Conservation (phyloP, 805 yeast species). For the Saturnispora quitensis region DNA sequence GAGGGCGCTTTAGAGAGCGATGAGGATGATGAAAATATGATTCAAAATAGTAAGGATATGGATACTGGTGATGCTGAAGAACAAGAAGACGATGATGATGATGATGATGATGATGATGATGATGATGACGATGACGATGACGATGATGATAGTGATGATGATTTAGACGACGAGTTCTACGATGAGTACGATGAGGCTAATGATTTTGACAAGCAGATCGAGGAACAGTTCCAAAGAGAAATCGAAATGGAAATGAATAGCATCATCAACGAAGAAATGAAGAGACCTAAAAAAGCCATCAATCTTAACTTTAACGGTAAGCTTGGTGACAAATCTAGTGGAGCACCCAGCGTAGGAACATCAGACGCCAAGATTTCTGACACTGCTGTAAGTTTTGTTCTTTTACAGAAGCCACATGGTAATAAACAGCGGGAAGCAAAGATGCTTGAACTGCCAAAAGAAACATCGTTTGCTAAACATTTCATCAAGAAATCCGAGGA, state of each 20-base stretch:
- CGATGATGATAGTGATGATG: slow-evolving; percentile 24
- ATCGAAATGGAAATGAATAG: slow-evolving; percentile 49
- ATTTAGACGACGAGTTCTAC: slow-evolving; percentile 16
- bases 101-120: slow-evolving; percentile 12
- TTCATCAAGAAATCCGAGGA: slow-evolving; percentile 43
- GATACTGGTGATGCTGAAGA: too few relatives aligned
- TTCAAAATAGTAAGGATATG: too few relatives aligned
- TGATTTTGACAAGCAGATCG: slow-evolving; percentile 20
- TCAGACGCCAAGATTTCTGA: slow-evolving; percentile 23
- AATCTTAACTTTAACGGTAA: neutral
- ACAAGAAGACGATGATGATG: slow-evolving; percentile 10
- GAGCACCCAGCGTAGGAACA: neutral
- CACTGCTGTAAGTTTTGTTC: slow-evolving; percentile 14
- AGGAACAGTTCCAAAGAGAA: slow-evolving; percentile 21
- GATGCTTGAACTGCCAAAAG: slow-evolving; percentile 42
- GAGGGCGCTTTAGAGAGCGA: slow-evolving; percentile 17
- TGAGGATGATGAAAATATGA: slow-evolving; percentile 23
- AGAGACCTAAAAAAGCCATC: neutral
- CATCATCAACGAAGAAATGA: slow-evolving; percentile 19
- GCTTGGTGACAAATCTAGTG: neutral
- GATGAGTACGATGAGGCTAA: slow-evolving; percentile 26
- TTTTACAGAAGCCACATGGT: neutral
- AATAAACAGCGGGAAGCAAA: slow-evolving; percentile 24
- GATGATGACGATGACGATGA: slow-evolving; percentile 20
- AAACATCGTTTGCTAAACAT: slow-evolving; percentile 44